phyloP scores from a whole-genome alignment of 2,329 filamentous ascomycete genomes.

The Tricladium varicosporioides region DNA sequence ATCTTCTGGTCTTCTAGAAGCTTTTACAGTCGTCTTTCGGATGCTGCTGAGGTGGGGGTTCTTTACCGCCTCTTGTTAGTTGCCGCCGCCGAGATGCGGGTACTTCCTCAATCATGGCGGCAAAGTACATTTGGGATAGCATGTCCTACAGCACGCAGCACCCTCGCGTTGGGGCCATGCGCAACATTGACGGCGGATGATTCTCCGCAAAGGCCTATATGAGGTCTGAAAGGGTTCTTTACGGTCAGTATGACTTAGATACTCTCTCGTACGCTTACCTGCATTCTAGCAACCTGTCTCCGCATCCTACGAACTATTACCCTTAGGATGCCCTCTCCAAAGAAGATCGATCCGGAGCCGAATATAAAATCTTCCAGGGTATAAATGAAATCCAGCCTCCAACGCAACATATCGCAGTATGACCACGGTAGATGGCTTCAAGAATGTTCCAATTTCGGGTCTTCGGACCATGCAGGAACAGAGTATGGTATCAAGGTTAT shows the following conservation, averaged over 20 bases:
- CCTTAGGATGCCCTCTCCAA: too few relatives aligned
- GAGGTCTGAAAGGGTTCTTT: too few relatives aligned
- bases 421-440: background rate
- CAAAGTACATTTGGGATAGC: too few relatives aligned
- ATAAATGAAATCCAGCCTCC: background rate
- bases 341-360: background rate
- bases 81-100: background rate
- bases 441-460: constrained; percentile 4
- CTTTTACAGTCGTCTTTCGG: background rate
- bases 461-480: constrained; percentile 13
- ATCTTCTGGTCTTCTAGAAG: constrained; percentile 8
- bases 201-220: too few relatives aligned
- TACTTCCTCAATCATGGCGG: background rate
- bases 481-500: constrained; percentile 2
- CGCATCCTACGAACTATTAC: too few relatives aligned
- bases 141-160: too few relatives aligned
- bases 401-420: background rate
- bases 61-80: background rate
- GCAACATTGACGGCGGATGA: too few relatives aligned
- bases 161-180: too few relatives aligned
- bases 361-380: background rate
- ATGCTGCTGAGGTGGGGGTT: background rate
- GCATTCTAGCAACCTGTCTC: too few relatives aligned
- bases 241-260: too few relatives aligned
- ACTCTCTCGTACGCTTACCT: too few relatives aligned